Base-by-base conservation (phyloP, 345 rosid genomes). In the Pugionium cornutum region DNA sequence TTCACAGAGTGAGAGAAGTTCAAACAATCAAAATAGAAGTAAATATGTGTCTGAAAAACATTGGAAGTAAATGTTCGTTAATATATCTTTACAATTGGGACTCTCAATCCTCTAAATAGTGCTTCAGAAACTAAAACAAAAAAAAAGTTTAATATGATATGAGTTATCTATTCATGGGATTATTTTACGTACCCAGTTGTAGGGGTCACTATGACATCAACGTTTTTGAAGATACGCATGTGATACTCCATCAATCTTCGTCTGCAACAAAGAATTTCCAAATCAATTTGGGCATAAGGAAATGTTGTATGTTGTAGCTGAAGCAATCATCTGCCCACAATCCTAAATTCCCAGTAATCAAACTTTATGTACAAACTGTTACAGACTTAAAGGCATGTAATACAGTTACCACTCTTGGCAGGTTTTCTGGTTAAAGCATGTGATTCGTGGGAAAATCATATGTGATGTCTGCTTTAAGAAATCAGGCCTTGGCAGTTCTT, bases 161-260 rank as follows among this genome's bases (percentile, higher is more conserved):
- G 43, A 40, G 2, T 37, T 33, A 8, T 57, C 31, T 40, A n/a
- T 42, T 26, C 32, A 58, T 60, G 32, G 9, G 4, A 40, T n/a
- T 54, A 5, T 11, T 27, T 48, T 42, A 50, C 87, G 4, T 80
- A 90, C 86, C 88, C 97, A 9, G 92, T 78, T 45, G 96, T 86
- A 58, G 97, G 97, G 36, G 96, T 90, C 47, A 90, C 92, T 53
- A 88, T 86, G 77, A 88, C 82, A 76, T 90, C 92, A 62, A 70
- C 96, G 69, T 81, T 83, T 76, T 82, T 83, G 83, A 90, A 90
- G 63, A 90, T 88, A 78, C 88, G 87, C 92, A 88, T 72, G 77
- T 76, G 89, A 77, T 82, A 70, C 74, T 82, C 57, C 97, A 88
- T 90, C 55, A 82, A 25, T 79, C 97, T 83, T 80, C 86, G 74